Conservation (phyloP, 257 asterid genomes). For the Coffea eugenioides region DNA sequence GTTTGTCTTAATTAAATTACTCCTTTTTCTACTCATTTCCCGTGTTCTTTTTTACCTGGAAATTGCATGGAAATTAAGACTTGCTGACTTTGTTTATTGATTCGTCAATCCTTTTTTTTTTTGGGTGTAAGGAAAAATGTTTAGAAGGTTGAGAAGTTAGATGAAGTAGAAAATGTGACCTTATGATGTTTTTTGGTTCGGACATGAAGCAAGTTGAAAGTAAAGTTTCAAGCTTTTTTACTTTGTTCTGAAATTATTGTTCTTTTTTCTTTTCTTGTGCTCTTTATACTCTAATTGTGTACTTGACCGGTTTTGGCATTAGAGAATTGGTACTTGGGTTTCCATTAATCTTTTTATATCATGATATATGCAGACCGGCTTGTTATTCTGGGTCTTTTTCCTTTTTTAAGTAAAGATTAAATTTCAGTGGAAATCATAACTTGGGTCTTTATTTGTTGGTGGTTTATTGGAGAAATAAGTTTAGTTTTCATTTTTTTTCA, state of each 20-base stretch:
- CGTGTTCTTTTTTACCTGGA: neutral
- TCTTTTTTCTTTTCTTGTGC: neutral
- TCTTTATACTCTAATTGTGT: neutral
- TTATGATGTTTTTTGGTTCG: neutral
- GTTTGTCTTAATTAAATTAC: conserved; percentile 28
- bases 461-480: neutral
- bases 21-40: neutral
- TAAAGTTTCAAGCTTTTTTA: conserved; percentile 4
- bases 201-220: neutral
- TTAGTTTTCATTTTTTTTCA: neutral
- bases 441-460: neutral
- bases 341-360: neutral
- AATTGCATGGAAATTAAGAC: neutral
- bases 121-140: neutral
- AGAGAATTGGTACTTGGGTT: neutral
- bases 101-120: neutral
- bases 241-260: too few species aligned
- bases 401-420: neutral
- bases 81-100: neutral
- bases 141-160: neutral
- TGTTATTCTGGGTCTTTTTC: neutral
- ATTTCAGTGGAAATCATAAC: conserved; percentile 3
- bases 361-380: neutral
- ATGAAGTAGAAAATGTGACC: neutral
- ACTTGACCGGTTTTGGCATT: neutral